phyloP scores from a whole-genome alignment of 352 stramenopile genomes.

The Pythium dissimile region DNA sequence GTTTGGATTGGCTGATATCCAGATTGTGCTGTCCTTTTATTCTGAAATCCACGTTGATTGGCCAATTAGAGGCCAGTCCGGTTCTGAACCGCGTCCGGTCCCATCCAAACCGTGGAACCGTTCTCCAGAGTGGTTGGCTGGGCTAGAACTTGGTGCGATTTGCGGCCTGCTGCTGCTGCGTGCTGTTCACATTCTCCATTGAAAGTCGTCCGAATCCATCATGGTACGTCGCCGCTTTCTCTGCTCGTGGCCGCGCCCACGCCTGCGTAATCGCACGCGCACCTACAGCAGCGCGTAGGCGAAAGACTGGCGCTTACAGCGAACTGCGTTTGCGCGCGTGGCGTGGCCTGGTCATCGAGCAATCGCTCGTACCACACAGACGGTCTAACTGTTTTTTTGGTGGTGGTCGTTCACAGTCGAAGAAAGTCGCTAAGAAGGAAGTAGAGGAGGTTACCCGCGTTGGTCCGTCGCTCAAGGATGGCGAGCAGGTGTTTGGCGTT shows the following conservation, averaged over 20 bases:
- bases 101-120: conserved; percentile 6
- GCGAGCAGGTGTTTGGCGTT: conserved; percentile 99
- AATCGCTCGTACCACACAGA: too few species aligned
- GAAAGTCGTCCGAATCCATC: conserved; percentile 85
- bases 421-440: conserved; percentile 86
- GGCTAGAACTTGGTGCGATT: neutral
- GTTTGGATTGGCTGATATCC: conserved; percentile 18
- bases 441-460: conserved; percentile 92
- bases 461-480: conserved; percentile 93
- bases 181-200: conserved; percentile 59
- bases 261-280: too few species aligned
- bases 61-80: too few species aligned
- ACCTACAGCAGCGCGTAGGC: too few species aligned
- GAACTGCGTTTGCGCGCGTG: too few species aligned
- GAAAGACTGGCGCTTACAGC: too few species aligned
- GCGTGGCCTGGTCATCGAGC: too few species aligned
- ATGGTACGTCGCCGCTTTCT: conserved; percentile 49
- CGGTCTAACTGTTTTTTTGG: neutral
- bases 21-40: too few species aligned
- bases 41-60: too few species aligned
- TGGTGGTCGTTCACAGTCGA: conserved; percentile 48
- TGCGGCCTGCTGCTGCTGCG: neutral
- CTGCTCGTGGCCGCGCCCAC: neutral
- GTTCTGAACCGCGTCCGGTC: conserved; percentile 3
- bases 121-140: conserved; percentile 24